These are phyloP conservation scores for Ettlia oleoabundans DNA, from an alignment of 139 green algal species.

Conservation along the genomic window DNA sequence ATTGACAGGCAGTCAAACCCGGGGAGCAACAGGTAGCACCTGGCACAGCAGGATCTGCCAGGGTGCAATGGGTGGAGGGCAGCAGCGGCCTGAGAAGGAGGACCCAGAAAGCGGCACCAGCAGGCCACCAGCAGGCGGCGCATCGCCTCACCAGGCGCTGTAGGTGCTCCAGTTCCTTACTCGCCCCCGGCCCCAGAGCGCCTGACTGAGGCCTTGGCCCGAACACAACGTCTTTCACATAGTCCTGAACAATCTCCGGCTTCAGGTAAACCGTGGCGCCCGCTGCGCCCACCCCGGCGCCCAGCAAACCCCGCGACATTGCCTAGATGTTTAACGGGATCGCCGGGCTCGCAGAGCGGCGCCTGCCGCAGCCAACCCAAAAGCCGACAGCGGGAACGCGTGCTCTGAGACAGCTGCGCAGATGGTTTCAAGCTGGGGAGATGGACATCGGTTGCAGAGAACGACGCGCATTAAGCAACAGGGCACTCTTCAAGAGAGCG, in stretches of 20 bases:
- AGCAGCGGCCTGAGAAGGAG: neutral
- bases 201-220: neutral
- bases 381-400: neutral
- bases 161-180: slow-evolving; percentile 30
- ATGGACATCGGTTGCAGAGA: too few species aligned
- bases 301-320: slow-evolving; percentile 20
- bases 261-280: slow-evolving; percentile 35
- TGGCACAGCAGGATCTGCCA: too few species aligned
- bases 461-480: too few species aligned
- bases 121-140: too few species aligned
- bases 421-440: too few species aligned
- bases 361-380: neutral
- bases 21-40: too few species aligned
- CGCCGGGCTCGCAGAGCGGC: neutral
- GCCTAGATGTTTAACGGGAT: too few species aligned
- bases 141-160: slow-evolving; percentile 15
- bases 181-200: neutral
- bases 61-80: neutral
- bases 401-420: too few species aligned
- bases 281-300: slow-evolving; percentile 31
- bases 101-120: neutral
- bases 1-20: too few species aligned
- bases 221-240: neutral
- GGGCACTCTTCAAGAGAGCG: too few species aligned
- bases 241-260: slow-evolving; percentile 34